phyloP scores from a whole-genome alignment of 1,284 basidiomycete species.

The Neolentinus lepideus region DNA sequence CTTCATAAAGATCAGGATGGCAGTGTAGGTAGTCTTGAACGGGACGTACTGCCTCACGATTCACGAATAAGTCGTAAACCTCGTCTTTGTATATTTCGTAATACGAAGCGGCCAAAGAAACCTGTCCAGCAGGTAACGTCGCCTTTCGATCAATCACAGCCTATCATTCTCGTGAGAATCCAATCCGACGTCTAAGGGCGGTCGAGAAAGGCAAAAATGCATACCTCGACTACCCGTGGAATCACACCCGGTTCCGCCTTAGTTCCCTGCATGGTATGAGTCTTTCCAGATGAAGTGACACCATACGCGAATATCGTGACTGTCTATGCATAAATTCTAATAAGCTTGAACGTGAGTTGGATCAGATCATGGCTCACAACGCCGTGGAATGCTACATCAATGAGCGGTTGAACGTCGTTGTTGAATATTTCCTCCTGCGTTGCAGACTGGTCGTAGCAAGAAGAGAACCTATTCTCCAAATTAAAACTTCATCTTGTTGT shows the following conservation, averaged over 20 bases:
- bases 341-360: background rate
- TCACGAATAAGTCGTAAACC: slow-evolving; percentile 73
- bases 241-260: slow-evolving; percentile 66
- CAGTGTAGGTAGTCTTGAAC: background rate
- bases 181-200: background rate
- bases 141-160: background rate
- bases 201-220: slow-evolving; percentile 10
- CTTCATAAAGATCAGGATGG: slow-evolving; percentile 25
- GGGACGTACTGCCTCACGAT: slow-evolving; percentile 51
- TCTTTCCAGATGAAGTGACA: slow-evolving; percentile 78
- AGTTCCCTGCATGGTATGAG: slow-evolving; percentile 82
- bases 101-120: slow-evolving; percentile 52
- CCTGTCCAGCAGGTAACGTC: background rate
- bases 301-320: slow-evolving; percentile 80
- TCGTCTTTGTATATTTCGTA: slow-evolving; percentile 88
- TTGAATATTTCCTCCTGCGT: slow-evolving; percentile 66
- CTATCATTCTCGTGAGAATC: background rate
- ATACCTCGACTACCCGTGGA: slow-evolving; percentile 63
- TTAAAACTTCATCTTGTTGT: background rate
- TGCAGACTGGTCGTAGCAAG: slow-evolving; percentile 59
- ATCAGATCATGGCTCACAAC: slow-evolving; percentile 38
- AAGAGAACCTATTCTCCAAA: slow-evolving; percentile 43
- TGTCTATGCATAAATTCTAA: slow-evolving; percentile 33
- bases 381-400: slow-evolving; percentile 63
- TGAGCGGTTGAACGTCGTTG: slow-evolving; percentile 61